These are phyloP conservation scores for Mycena leptocephala DNA, from an alignment of 768 basidiomycete genomes.

Conservation along the genomic window DNA sequence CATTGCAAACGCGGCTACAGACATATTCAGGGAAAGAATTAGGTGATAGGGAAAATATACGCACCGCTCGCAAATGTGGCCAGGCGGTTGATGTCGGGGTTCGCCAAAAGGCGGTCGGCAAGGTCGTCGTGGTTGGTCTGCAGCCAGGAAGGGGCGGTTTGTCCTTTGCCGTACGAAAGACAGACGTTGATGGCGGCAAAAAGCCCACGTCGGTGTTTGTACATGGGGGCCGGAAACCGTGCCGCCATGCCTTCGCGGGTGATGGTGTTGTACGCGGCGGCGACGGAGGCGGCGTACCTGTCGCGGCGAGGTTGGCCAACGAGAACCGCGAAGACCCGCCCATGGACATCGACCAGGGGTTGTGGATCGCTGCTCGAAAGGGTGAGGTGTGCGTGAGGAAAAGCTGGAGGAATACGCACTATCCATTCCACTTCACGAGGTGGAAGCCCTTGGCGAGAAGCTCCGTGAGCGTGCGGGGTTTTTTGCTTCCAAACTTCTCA, in stretches of 20 bases:
- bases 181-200: neutral
- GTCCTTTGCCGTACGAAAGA: neutral
- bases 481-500: neutral
- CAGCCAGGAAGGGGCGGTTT: neutral
- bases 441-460: too few relatives aligned
- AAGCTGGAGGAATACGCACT: neutral
- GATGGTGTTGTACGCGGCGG: neutral
- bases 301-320: neutral
- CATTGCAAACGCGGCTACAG: conserved; percentile 1
- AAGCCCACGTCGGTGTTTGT: neutral
- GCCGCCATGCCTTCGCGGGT: neutral
- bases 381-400: too few relatives aligned
- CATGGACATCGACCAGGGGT: too few relatives aligned
- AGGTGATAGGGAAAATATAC: neutral
- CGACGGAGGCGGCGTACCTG: neutral
- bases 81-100: too few relatives aligned
- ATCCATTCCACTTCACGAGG: neutral
- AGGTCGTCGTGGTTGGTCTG: neutral
- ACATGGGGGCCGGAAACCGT: too few relatives aligned
- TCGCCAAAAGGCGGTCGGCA: neutral
- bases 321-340: neutral
- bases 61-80: neutral
- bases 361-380: neutral
- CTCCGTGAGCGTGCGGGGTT: neutral
- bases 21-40: neutral